Conservation (phyloP, 1,139 yeast species). For the Blastobotrys persicus region DNA sequence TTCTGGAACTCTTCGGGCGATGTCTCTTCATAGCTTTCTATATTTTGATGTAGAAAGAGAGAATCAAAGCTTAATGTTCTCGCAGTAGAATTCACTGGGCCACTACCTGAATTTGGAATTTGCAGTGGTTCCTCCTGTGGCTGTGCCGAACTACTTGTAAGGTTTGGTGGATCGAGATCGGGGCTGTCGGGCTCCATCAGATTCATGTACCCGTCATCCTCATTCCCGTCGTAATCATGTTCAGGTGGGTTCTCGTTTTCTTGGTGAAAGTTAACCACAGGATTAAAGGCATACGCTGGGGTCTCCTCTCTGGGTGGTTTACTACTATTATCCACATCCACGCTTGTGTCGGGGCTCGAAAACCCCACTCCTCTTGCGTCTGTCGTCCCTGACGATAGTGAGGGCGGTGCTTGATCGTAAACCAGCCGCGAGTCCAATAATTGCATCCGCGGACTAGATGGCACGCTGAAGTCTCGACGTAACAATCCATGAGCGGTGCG, state of each 20-base stretch:
- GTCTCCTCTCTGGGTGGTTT: neutral
- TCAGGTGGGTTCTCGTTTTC: neutral
- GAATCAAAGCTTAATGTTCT: no score
- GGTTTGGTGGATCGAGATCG: neutral
- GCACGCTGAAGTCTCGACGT: slow-evolving; percentile 3
- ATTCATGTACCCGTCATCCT: neutral
- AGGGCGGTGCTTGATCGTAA: neutral
- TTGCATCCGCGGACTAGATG: slow-evolving; percentile 6
- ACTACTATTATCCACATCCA: neutral
- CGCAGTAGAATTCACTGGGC: no score
- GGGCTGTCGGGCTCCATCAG: neutral
- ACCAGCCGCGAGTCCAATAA: neutral
- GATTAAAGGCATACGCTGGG: neutral
- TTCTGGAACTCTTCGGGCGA: no score
- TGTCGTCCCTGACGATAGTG: neutral
- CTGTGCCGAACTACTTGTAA: neutral
- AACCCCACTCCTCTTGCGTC: neutral
- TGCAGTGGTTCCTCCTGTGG: neutral
- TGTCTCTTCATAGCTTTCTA: no score
- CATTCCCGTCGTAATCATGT: neutral
- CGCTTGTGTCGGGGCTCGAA: slow-evolving; percentile 4
- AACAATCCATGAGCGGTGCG: neutral
- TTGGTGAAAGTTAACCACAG: neutral
- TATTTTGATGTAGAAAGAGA: no score
- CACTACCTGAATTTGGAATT: neutral